Evolutionary conservation across 192 early-diverging fungal genomes (phyloP), one percentile per base, ranked within the genome.

Genomic region (Chytriomyces sp.): DNA sequence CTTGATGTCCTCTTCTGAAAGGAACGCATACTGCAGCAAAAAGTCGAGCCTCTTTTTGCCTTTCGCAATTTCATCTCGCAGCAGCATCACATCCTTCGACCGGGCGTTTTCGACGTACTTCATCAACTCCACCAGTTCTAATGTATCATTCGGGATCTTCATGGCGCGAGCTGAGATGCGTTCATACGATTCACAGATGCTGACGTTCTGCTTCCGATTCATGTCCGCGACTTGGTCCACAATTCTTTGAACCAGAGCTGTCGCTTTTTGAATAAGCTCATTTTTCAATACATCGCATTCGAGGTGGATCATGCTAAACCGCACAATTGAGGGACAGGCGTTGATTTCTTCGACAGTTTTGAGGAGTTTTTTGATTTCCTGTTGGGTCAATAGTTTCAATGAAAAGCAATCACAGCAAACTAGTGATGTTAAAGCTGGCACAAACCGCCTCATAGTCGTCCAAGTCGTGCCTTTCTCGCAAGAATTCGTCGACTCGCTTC

Each of bases 301-400:
- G 26, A 91, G 77, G 53, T 83, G 84, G 10, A 91, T 88, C 77
- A 91, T 68, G 66, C 87, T 86, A 71, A 91, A 88, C 3, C 87
- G 77, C 6, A 91, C 85, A 62, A 84, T 85, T 3, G 84, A 86
- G 7, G 89, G 86, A 23, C 83, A 78, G 4, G 68, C 61, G 7
- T 72, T 50, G 53, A 91, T 90, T 57, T 91, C 88, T 61, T 88
- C 85, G 46, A 90, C 80, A 10, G 84, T 72, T 75, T 87, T 90
- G 44, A 86, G 71, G 11, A 91, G 77, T 72, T 89, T 90, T 82
- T 89, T 87, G 72, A 91, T 90, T 84, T 91, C 89, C 88, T 89
- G 61, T 35, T 16, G 70, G 53, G 8, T 18, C 47, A 57, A 16
- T 0, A 26, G 44, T 23, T 67, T 20, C 63, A 16, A 20, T 57